Percentiles rank a stretch among this genome's conserved stretches.
Conservation (phyloP, 2,329 filamentous ascomycete species). For the Talaromyces sp. region DNA sequence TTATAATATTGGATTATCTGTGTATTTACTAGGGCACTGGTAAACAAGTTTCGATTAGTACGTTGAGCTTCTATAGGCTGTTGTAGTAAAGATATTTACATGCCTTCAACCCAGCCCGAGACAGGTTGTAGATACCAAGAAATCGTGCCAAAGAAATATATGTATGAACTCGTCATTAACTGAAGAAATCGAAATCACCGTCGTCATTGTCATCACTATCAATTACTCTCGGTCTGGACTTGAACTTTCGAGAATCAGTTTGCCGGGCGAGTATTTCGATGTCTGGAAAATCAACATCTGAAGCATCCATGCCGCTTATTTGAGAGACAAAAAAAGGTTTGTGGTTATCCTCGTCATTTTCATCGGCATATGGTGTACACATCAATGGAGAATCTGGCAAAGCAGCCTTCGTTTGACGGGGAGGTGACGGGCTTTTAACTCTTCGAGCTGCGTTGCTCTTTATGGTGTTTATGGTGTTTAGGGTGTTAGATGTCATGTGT, state of each 20-base stretch:
- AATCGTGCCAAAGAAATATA: background rate
- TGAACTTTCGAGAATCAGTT: slow-evolving; percentile 19
- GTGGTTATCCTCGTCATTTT: slow-evolving; percentile 10
- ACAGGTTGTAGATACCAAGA: background rate
- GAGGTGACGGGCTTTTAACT: background rate
- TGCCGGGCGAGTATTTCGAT: slow-evolving; percentile 24
- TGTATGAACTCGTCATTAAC: background rate
- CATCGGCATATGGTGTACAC: slow-evolving; percentile 18
- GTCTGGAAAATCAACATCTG: slow-evolving; percentile 30
- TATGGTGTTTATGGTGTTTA: background rate
- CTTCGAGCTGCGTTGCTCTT: background rate
- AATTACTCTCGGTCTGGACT: slow-evolving; percentile 20
- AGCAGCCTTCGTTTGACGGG: background rate
- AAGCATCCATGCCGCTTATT: slow-evolving; percentile 21
- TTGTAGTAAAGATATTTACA: background rate
- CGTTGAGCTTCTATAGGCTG: background rate
- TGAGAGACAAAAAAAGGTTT: slow-evolving; percentile 24
- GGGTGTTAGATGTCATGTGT: background rate
- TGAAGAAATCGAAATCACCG: slow-evolving; percentile 22
- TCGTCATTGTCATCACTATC: slow-evolving; percentile 27
- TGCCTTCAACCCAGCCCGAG: background rate
- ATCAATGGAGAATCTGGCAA: slow-evolving; percentile 19
- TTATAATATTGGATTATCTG: no score
- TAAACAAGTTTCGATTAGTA: no score
- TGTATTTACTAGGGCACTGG: no score